Conservation (phyloP, 768 basidiomycete species). For the Termitomyces sp. region DNA sequence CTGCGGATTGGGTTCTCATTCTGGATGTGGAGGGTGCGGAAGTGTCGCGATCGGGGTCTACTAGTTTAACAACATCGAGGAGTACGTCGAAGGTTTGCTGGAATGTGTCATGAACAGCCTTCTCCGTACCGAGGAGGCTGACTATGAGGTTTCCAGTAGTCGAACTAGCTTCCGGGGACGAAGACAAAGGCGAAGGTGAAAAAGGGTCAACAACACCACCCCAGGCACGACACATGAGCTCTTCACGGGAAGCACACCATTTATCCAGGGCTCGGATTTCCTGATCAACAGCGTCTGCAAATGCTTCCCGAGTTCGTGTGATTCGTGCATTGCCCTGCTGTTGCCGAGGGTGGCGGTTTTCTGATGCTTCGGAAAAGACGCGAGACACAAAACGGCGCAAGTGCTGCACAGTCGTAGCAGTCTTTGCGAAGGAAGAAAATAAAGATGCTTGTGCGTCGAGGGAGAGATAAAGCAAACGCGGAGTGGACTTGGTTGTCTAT, state of each 20-base stretch:
- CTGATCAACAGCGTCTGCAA: slow-evolving; percentile 65
- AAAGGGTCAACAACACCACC: slow-evolving; percentile 26
- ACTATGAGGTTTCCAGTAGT: slow-evolving; percentile 41
- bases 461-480: slow-evolving; percentile 65
- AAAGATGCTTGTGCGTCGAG: slow-evolving; percentile 62
- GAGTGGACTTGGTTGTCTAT: slow-evolving; percentile 47
- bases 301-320: slow-evolving; percentile 74
- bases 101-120: slow-evolving; percentile 51
- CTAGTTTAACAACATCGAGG: slow-evolving; percentile 38
- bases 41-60: slow-evolving; percentile 20
- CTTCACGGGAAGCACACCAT: slow-evolving; percentile 72
- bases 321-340: slow-evolving; percentile 14
- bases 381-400: slow-evolving; percentile 1
- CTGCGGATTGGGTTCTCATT: slow-evolving; percentile 32
- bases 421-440: slow-evolving; percentile 48
- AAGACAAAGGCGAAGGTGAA: background rate
- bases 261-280: slow-evolving; percentile 53
- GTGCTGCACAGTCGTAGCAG: slow-evolving; percentile 40
- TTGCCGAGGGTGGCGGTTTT: background rate
- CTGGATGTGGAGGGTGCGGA: slow-evolving; percentile 13
- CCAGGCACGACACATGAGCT: slow-evolving; percentile 56
- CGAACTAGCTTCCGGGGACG: background rate
- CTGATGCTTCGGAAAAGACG: slow-evolving; percentile 1
- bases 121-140: slow-evolving; percentile 64
- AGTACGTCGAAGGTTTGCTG: slow-evolving; percentile 54